Evolutionary conservation across 768 basidiomycete genomes (phyloP).

Genomic region (Tulasnella sp.): DNA sequence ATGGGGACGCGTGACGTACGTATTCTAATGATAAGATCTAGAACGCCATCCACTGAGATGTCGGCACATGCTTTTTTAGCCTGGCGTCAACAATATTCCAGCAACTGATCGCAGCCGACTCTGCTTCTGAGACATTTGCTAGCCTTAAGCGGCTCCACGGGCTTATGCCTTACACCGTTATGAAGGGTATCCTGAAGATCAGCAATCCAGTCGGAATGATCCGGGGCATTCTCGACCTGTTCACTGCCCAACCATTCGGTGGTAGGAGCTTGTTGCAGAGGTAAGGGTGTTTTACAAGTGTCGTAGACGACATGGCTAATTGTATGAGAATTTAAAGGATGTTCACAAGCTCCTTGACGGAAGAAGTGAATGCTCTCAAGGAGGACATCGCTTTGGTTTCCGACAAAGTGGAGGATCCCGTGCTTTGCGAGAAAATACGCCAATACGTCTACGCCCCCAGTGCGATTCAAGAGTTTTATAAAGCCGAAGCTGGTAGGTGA

Average conservation of each 20-base stretch:
- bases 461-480: slow-evolving; percentile 77
- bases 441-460: slow-evolving; percentile 76
- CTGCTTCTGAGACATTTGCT: slow-evolving; percentile 78
- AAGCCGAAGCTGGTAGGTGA: slow-evolving; percentile 64
- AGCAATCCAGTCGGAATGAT: slow-evolving; percentile 97
- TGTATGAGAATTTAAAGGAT: slow-evolving; percentile 41
- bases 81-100: slow-evolving; percentile 96
- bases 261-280: slow-evolving; percentile 84
- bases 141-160: slow-evolving; percentile 88
- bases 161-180: slow-evolving; percentile 94
- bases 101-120: slow-evolving; percentile 85
- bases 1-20: slow-evolving; percentile 95
- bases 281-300: slow-evolving; percentile 29
- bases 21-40: slow-evolving; percentile 13
- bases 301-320: background rate
- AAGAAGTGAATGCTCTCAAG: slow-evolving; percentile 75
- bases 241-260: slow-evolving; percentile 95
- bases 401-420: slow-evolving; percentile 78
- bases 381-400: slow-evolving; percentile 82
- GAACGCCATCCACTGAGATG: background rate
- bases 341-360: slow-evolving; percentile 86
- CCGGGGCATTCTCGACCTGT: slow-evolving; percentile 80
- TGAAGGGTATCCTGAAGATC: slow-evolving; percentile 82
- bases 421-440: slow-evolving; percentile 79
- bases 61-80: slow-evolving; percentile 31